These are phyloP conservation scores for Paracamarosporium sp. DNA, from an alignment of 2,329 filamentous ascomycete species.

Conservation along the genomic window DNA sequence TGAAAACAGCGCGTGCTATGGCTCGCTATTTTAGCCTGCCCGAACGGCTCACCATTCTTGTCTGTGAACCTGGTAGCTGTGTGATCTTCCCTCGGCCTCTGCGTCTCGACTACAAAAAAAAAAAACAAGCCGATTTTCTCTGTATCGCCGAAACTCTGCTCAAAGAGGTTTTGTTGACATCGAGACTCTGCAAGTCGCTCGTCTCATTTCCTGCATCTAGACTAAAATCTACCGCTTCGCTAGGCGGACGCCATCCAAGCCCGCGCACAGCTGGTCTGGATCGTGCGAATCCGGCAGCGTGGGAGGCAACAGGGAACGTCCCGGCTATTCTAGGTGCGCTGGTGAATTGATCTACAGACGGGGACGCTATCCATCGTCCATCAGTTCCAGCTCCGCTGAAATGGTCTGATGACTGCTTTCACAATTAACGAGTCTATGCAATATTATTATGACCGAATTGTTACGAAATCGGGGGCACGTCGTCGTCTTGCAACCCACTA, in stretches of 20 bases:
- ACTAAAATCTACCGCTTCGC: slow-evolving; percentile 36
- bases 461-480: neutral
- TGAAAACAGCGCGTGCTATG: neutral
- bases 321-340: slow-evolving; percentile 19
- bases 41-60: neutral
- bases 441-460: neutral
- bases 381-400: neutral
- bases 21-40: neutral
- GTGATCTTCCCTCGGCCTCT: neutral
- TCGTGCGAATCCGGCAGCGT: slow-evolving; percentile 36
- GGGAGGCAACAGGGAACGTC: slow-evolving; percentile 34
- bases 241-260: slow-evolving; percentile 40
- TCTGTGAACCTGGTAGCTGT: neutral
- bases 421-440: neutral
- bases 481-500: neutral
- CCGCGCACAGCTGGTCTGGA: slow-evolving; percentile 35
- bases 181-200: slow-evolving; percentile 11
- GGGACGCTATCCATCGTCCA: neutral
- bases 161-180: neutral
- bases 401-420: neutral
- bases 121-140: neutral
- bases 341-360: neutral
- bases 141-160: slow-evolving; percentile 32
- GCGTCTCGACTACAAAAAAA: slow-evolving; percentile 11
- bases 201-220: slow-evolving; percentile 34